Evolutionary conservation across 805 yeast species (phyloP).

Genomic region (Starmerella sp.): DNA sequence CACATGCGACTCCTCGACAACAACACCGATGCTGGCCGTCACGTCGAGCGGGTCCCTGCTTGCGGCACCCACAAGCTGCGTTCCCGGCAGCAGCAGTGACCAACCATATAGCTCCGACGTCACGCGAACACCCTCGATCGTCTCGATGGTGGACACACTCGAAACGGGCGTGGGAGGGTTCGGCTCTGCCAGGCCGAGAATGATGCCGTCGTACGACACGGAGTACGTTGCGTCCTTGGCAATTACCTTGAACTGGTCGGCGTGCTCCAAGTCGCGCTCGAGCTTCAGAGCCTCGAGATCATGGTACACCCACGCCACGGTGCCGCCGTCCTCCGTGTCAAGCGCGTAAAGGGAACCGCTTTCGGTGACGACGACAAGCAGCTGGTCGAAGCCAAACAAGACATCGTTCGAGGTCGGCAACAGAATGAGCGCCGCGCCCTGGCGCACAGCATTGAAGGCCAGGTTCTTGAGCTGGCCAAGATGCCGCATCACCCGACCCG

Average conservation of each 20-base stretch:
- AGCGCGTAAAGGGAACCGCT: slow-evolving; percentile 27
- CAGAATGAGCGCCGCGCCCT: slow-evolving; percentile 7
- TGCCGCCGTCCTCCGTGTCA: slow-evolving; percentile 24
- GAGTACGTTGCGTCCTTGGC: slow-evolving; percentile 24
- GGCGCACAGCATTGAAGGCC: background rate
- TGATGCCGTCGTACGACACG: slow-evolving; percentile 14
- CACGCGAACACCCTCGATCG: background rate
- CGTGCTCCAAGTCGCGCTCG: slow-evolving; percentile 7
- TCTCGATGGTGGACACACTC: background rate
- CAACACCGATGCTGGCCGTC: slow-evolving; percentile 53
- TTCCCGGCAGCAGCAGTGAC: slow-evolving; percentile 11
- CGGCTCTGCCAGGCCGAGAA: slow-evolving; percentile 9
- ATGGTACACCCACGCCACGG: slow-evolving; percentile 22
- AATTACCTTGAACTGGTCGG: slow-evolving; percentile 17
- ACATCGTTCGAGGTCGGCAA: slow-evolving; percentile 11
- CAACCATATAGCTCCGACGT: slow-evolving; percentile 4
- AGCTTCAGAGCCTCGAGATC: slow-evolving; percentile 16
- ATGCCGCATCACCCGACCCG: slow-evolving; percentile 1
- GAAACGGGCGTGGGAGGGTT: background rate
- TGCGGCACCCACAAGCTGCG: slow-evolving; percentile 33
- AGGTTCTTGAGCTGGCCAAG: slow-evolving; percentile 3
- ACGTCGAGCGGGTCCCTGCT: slow-evolving; percentile 33
- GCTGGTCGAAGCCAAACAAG: slow-evolving; percentile 29
- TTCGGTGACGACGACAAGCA: slow-evolving; percentile 25
- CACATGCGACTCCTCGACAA: slow-evolving; percentile 50